Evolutionary conservation across 495 filamentous ascomycete genomes (phyloP).

Genomic region (Geopyxis carbonaria): DNA sequence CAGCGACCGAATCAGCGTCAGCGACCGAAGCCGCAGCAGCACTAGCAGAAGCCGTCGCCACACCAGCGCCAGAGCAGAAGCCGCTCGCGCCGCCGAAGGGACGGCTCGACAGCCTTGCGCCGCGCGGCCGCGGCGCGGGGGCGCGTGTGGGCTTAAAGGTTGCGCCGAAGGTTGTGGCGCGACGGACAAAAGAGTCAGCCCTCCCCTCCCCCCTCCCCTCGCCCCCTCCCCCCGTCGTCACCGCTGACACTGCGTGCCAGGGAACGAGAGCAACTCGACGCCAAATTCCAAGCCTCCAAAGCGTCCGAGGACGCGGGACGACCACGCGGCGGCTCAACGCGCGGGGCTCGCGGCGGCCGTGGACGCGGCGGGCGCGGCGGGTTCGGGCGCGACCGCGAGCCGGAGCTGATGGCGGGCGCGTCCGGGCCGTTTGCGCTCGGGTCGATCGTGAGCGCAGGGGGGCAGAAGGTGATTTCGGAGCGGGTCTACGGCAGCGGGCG

Average conservation of each 20-base stretch:
- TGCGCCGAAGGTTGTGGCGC: slow-evolving; percentile 13
- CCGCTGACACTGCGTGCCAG: slow-evolving; percentile 6
- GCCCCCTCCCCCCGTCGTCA: background rate
- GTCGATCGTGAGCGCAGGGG: slow-evolving; percentile 10
- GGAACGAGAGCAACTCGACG: slow-evolving; percentile 19
- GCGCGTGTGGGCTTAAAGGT: slow-evolving; percentile 14
- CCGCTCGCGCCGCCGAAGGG: slow-evolving; percentile 22
- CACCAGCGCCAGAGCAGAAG: slow-evolving; percentile 3
- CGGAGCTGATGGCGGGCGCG: slow-evolving; percentile 5
- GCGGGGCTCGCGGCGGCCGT: slow-evolving; percentile 2
- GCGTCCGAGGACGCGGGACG: slow-evolving; percentile 1
- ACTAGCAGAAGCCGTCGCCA: background rate
- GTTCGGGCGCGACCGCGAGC: slow-evolving; percentile 5
- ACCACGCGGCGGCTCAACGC: background rate
- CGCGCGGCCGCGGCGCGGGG: slow-evolving; percentile 5
- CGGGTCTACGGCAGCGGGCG: background rate
- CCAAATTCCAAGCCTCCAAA: slow-evolving; percentile 12
- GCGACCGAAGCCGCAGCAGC: background rate
- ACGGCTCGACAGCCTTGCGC: slow-evolving; percentile 17
- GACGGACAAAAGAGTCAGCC: slow-evolving; percentile 20
- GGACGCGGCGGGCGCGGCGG: slow-evolving; percentile 14
- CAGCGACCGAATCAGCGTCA: slow-evolving; percentile 1
- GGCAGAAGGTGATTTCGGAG: slow-evolving; percentile 7
- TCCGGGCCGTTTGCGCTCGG: slow-evolving; percentile 20
- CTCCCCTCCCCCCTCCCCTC: background rate